These are phyloP conservation scores for Leishmania mexicana DNA, from an alignment of 208 protist genomes.

Conservation along the genomic window DNA sequence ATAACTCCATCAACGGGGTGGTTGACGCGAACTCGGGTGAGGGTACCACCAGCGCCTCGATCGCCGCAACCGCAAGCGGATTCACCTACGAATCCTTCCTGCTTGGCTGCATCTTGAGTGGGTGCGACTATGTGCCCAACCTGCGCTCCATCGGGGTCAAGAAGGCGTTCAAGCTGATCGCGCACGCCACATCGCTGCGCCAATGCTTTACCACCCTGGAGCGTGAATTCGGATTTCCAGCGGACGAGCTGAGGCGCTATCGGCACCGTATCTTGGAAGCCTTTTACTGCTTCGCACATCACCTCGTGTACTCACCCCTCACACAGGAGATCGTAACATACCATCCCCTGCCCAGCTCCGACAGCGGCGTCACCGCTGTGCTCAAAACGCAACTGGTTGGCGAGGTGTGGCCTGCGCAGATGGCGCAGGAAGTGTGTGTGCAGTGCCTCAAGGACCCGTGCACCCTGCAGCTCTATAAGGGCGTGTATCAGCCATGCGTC, in stretches of 20 bases:
- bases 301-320: conserved; percentile 88
- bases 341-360: conserved; percentile 46
- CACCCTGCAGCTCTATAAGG: conserved; percentile 57
- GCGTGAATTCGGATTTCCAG: conserved; percentile 54
- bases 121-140: conserved; percentile 97
- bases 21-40: not conserved
- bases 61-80: conserved; percentile 2
- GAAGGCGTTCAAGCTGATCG: conserved; percentile 90
- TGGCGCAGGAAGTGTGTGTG: conserved; percentile 62
- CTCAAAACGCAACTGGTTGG: conserved; percentile 67
- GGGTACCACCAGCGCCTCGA: not conserved
- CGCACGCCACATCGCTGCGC: conserved; percentile 45
- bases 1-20: not conserved
- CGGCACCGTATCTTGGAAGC: conserved; percentile 52
- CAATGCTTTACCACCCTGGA: conserved; percentile 52
- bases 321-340: conserved; percentile 42
- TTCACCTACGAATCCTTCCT: conserved; percentile 90
- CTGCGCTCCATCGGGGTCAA: conserved; percentile 93
- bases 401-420: conserved; percentile 34
- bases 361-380: not conserved
- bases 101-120: conserved; percentile 95
- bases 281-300: conserved; percentile 89
- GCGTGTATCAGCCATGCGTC: conserved; percentile 49
- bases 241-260: conserved; percentile 71
- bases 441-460: conserved; percentile 66